Conservation (phyloP, 257 asterid genomes). For the Ehretia macrophylla region DNA sequence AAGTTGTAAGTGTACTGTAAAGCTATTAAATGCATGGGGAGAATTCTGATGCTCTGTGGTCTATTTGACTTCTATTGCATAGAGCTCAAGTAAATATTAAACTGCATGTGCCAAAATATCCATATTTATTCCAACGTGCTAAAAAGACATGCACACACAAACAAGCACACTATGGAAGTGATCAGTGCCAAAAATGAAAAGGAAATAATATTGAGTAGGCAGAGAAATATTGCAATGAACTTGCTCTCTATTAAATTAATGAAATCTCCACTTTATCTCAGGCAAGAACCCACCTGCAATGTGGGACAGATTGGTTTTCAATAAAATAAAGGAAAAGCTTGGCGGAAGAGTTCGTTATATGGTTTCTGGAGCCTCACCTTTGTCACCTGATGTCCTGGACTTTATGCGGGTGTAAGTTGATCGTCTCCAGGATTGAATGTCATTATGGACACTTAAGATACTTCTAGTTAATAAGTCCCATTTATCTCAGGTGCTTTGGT, state of each 20-base stretch:
- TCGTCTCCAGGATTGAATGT: not conserved
- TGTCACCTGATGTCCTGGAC: conserved; percentile 96
- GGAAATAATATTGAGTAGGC: no score
- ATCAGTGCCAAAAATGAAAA: no score
- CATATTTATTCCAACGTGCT: no score
- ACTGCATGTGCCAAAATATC: no score
- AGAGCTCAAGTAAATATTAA: no score
- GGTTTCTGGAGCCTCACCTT: conserved; percentile 95
- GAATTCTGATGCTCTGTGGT: no score
- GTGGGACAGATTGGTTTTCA: conserved; percentile 94
- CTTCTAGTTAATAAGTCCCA: not conserved
- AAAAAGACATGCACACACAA: no score
- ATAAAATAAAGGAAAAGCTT: conserved; percentile 82
- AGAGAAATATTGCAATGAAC: no score
- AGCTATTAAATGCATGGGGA: no score
- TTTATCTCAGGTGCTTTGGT: conserved; percentile 74
- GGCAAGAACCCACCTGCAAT: conserved; percentile 80
- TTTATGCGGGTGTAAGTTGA: conserved; percentile 84
- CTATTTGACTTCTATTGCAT: no score
- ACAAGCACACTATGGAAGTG: no score
- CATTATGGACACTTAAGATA: not conserved
- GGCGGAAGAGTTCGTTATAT: conserved; percentile 91
- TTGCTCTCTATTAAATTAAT: not conserved
- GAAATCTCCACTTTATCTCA: conserved; percentile 17
- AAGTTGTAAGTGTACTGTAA: no score